Percentiles rank a stretch among this genome's conserved stretches.
phyloP scores from a whole-genome alignment of 202 grass and related monocot genomes.

The Carex sylvatica region DNA sequence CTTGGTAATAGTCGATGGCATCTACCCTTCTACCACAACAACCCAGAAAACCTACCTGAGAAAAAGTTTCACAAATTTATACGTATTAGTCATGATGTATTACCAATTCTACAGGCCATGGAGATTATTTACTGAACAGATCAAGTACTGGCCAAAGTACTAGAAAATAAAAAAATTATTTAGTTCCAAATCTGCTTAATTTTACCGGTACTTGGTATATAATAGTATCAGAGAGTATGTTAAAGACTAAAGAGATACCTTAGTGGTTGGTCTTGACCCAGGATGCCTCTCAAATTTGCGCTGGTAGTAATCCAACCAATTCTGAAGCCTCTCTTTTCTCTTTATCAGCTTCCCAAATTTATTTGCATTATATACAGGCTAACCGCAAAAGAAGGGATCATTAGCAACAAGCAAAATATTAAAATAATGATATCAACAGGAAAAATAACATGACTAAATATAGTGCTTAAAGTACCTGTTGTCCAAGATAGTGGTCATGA shows the following conservation, averaged over 20 bases:
- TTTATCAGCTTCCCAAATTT: slow-evolving; percentile 77
- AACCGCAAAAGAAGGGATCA: slow-evolving; percentile 29
- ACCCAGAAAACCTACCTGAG: slow-evolving; percentile 75
- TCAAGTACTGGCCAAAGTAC: neutral
- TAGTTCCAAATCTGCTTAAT: neutral
- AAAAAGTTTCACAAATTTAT: slow-evolving; percentile 30
- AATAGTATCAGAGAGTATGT: neutral
- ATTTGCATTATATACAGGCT: slow-evolving; percentile 98
- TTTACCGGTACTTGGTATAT: neutral
- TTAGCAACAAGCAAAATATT: neutral
- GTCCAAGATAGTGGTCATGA: slow-evolving; percentile 90
- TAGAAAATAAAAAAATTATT: neutral
- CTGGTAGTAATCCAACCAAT: slow-evolving; percentile 91
- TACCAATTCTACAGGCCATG: neutral
- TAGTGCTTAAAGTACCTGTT: slow-evolving; percentile 53
- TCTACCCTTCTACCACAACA: slow-evolving; percentile 80
- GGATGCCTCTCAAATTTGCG: slow-evolving; percentile 89
- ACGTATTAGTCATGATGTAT: neutral
- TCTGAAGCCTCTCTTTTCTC: slow-evolving; percentile 71
- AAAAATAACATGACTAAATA: slow-evolving; percentile 2
- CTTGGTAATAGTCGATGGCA: slow-evolving; percentile 75
- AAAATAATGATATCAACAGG: neutral
- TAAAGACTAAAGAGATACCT: slow-evolving; percentile 44
- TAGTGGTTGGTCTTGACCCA: slow-evolving; percentile 54
- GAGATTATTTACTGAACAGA: neutral